Base-by-base conservation (phyloP, 306 rosid genomes). In the Inga laurina region DNA sequence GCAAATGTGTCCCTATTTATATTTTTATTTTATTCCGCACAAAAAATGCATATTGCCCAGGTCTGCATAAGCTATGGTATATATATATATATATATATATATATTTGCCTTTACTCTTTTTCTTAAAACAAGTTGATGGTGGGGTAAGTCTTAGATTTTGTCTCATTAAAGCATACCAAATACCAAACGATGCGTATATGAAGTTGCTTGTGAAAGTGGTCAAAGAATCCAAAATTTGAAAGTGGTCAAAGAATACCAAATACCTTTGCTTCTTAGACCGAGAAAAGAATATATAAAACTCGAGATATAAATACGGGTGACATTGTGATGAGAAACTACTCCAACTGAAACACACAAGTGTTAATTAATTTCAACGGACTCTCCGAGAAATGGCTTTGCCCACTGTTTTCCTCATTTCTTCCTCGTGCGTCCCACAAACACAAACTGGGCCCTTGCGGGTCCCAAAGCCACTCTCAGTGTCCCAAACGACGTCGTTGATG, bases 251-350 rank as follows among this genome's bases (percentile, higher is more conserved):
- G 72, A 67, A 78, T 66, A n/a, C 37, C 59, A 45, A 34, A 41
- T 77, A 48, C 83, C 85, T 65, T 82, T 82, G 39, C 83, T 82
- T 78, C 62, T 1, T 45, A 62, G 1, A 35, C 30, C 2, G 6
- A 14, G 8, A 30, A 35, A 78, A 81, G 85, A 78, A 82, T 74
- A 74, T 19, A 73, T 18, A 54, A 69, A 57, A 6, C 35, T 65
- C 11, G 11, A 32, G 24, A 51, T 69, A 67, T 67, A 67, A 16
- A 35, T 35, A 35, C 22, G 24, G 44, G 13, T 14, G 24, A 27
- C 8, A 12, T 24, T 27, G 15, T 62, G 35, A 7, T 62, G 68
- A 34, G 24, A 16, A 67, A 35, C 45, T n/a, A 34, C 72, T 15
- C 45, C 3, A 67, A 67, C 72, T 35, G 22, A 61, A 61, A 61